These are phyloP conservation scores for Diplodia corticola DNA, from an alignment of 2,329 filamentous ascomycete species.

Conservation along the genomic window DNA sequence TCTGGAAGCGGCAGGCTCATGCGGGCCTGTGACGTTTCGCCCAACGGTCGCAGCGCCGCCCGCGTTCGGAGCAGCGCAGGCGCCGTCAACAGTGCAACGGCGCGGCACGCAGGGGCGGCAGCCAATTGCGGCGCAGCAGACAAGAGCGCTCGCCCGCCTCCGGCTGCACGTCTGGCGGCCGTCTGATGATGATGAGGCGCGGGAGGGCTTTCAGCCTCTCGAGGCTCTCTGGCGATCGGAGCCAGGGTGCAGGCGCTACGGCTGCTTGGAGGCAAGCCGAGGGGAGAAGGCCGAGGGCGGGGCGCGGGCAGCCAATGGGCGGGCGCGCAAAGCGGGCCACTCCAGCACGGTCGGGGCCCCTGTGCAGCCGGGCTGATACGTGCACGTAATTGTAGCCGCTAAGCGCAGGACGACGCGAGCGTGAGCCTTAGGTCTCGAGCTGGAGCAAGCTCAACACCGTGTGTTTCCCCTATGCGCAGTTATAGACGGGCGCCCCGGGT, in stretches of 20 bases:
- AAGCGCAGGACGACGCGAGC: slow-evolving; percentile 29
- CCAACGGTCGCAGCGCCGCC: not conserved
- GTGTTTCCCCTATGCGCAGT: slow-evolving; percentile 30
- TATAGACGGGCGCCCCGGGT: slow-evolving; percentile 27
- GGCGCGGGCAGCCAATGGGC: not conserved
- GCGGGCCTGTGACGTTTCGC: not conserved
- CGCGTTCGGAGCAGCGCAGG: not conserved
- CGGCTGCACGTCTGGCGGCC: not conserved
- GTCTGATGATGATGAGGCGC: not conserved
- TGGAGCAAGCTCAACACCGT: slow-evolving; percentile 23
- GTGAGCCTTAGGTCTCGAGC: not conserved
- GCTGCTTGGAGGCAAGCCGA: slow-evolving; percentile 7
- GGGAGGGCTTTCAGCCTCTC: slow-evolving; percentile 6
- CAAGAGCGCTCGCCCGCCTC: no score
- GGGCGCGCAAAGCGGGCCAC: not conserved
- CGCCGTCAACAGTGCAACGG: not conserved
- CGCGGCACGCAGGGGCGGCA: not conserved
- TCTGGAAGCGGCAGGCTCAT: not conserved
- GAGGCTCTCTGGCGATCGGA: slow-evolving; percentile 18
- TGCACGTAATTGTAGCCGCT: slow-evolving; percentile 25
- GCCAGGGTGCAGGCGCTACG: slow-evolving; percentile 11
- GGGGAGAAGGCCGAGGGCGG: slow-evolving; percentile 13
- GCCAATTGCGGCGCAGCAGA: not conserved
- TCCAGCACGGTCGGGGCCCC: slow-evolving; percentile 1
- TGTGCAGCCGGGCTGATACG: slow-evolving; percentile 12